Percentiles rank a stretch among this genome's conserved stretches.
phyloP scores from a whole-genome alignment of 2,329 filamentous ascomycete genomes.

The Colletotrichum sp. region DNA sequence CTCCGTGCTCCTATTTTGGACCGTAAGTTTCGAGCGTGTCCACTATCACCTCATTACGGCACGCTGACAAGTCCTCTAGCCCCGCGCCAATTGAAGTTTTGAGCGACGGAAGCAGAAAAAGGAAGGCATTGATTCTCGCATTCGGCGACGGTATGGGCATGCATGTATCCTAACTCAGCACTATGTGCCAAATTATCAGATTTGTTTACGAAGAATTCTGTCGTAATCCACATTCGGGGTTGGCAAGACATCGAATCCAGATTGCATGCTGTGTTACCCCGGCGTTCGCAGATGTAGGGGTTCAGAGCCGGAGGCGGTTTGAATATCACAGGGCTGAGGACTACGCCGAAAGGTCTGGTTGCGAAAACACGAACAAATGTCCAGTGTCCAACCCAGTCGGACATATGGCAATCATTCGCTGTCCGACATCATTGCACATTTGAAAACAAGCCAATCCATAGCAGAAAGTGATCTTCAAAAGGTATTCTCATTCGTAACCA shows the following conservation, averaged over 20 bases:
- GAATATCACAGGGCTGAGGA: too few species aligned
- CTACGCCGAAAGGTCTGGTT: too few species aligned
- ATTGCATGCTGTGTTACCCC: neutral
- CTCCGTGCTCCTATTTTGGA: slow-evolving; percentile 79
- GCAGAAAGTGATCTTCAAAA: slow-evolving; percentile 43
- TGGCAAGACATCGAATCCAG: neutral
- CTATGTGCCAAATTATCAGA: neutral
- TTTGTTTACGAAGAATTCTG: neutral
- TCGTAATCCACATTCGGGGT: neutral
- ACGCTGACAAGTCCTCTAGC: slow-evolving; percentile 36
- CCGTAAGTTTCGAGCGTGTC: slow-evolving; percentile 63
- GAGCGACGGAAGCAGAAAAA: slow-evolving; percentile 9
- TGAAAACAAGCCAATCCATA: neutral
- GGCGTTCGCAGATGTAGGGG: neutral
- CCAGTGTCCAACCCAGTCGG: too few species aligned
- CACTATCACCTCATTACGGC: neutral
- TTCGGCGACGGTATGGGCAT: neutral
- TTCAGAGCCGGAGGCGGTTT: too few species aligned
- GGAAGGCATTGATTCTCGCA: neutral
- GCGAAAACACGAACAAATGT: too few species aligned
- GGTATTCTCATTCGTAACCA: slow-evolving; percentile 68
- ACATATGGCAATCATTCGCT: too few species aligned
- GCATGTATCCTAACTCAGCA: neutral
- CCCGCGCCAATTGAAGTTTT: slow-evolving; percentile 56
- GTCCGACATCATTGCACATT: too few species aligned